Evolutionary conservation across 768 basidiomycete genomes (phyloP).

Genomic region (Leccinellum rugosiceps): DNA sequence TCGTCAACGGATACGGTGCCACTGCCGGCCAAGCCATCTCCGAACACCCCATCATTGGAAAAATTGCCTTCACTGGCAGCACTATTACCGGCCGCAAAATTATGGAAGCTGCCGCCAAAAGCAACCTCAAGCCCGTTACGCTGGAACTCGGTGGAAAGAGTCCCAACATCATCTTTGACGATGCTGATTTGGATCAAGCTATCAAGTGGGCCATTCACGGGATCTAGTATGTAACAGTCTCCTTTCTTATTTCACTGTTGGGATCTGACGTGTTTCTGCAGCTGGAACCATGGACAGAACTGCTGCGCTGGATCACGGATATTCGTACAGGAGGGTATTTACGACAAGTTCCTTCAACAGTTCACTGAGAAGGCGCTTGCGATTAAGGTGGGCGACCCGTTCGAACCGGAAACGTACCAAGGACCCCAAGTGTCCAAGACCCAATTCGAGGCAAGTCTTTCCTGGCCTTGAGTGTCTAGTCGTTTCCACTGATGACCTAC

Average conservation of each 20-base stretch:
- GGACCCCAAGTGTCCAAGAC: slow-evolving; percentile 11
- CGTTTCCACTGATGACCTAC: neutral
- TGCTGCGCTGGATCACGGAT: slow-evolving; percentile 12
- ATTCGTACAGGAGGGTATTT: slow-evolving; percentile 7
- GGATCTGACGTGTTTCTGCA: neutral
- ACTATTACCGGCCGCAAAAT: slow-evolving; percentile 12
- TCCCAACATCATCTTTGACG: slow-evolving; percentile 9
- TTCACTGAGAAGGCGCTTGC: slow-evolving; percentile 7
- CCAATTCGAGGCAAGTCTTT: slow-evolving; percentile 3
- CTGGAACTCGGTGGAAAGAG: slow-evolving; percentile 14
- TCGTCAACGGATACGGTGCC: slow-evolving; percentile 6
- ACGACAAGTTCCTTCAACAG: slow-evolving; percentile 1
- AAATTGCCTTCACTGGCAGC: slow-evolving; percentile 10
- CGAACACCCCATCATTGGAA: slow-evolving; percentile 4
- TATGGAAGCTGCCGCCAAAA: slow-evolving; percentile 11
- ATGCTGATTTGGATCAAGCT: slow-evolving; percentile 12
- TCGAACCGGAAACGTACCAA: slow-evolving; percentile 4
- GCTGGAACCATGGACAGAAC: slow-evolving; percentile 8
- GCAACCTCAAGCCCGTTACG: slow-evolving; percentile 10
- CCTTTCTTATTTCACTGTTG: neutral
- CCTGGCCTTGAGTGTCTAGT: no score
- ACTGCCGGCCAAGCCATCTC: slow-evolving; percentile 10
- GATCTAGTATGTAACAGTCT: slow-evolving; percentile 5
- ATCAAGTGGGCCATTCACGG: slow-evolving; percentile 10
- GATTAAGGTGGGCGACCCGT: slow-evolving; percentile 8